phyloP scores from a whole-genome alignment of 1,284 basidiomycete genomes.

The Tylopilus microsporus region DNA sequence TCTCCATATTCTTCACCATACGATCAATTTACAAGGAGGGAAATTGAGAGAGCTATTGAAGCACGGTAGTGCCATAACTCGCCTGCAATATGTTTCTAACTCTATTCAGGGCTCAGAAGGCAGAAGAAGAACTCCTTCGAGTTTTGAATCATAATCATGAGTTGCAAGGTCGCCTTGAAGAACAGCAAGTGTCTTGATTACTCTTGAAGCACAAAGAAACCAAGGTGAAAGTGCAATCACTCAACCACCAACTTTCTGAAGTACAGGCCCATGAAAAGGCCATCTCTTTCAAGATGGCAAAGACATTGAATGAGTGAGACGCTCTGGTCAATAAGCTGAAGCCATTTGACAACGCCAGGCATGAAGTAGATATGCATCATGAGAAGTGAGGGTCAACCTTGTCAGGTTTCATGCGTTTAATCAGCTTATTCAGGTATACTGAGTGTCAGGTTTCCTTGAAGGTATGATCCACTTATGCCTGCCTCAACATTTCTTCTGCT shows the following conservation, averaged over 20 bases:
- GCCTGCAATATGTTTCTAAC: conserved; percentile 7
- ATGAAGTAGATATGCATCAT: conserved; percentile 21
- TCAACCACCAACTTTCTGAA: conserved; percentile 20
- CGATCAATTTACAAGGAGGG: conserved; percentile 31
- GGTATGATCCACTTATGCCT: conserved; percentile 15
- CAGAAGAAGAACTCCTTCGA: conserved; percentile 20
- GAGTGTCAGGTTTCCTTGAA: conserved; percentile 33
- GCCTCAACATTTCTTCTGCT: neutral
- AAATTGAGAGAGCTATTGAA: conserved; percentile 22
- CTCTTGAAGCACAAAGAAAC: conserved; percentile 27
- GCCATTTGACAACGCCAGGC: conserved; percentile 17
- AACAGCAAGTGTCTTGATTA: conserved; percentile 26
- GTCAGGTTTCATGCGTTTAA: neutral
- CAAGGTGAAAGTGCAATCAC: conserved; percentile 13
- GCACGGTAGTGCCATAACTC: conserved; percentile 21
- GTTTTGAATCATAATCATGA: conserved; percentile 20
- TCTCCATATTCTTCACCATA: conserved; percentile 27
- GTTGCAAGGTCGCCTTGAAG: conserved; percentile 30
- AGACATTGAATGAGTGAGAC: conserved; percentile 19
- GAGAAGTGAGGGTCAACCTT: conserved; percentile 21
- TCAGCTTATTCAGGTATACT: conserved; percentile 14
- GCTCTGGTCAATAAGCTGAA: conserved; percentile 23
- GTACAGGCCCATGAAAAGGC: conserved; percentile 16
- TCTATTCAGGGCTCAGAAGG: conserved; percentile 20
- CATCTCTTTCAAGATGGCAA: conserved; percentile 19